Conservation (phyloP, 441 rosid species). For the Populus trichocarpa region DNA sequence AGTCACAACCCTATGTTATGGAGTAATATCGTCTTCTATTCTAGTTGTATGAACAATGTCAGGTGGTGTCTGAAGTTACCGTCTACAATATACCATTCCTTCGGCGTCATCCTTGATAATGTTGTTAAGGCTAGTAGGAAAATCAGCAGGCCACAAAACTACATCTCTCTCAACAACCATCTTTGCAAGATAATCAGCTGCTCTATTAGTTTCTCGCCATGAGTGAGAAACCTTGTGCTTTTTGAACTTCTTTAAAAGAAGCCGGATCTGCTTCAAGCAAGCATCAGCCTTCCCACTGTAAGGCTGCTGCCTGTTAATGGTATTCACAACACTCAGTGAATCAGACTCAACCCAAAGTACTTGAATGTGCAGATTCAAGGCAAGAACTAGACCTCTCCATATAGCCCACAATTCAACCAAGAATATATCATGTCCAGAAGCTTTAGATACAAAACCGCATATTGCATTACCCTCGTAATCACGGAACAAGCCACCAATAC, state of each 20-base stretch:
- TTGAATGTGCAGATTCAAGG: conserved; percentile 23
- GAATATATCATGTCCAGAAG: conserved; percentile 27
- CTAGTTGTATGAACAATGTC: not conserved
- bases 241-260: conserved; percentile 26
- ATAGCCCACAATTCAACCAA: conserved; percentile 36
- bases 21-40: not conserved
- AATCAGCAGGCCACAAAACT: conserved; percentile 30
- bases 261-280: conserved; percentile 32
- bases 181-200: conserved; percentile 37
- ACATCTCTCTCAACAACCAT: conserved; percentile 27
- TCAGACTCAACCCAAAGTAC: conserved; percentile 42
- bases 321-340: conserved; percentile 35
- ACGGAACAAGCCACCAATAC: conserved; percentile 39
- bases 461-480: conserved; percentile 30
- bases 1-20: not conserved
- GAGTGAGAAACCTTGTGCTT: conserved; percentile 27
- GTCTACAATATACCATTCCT: conserved; percentile 8
- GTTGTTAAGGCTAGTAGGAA: conserved; percentile 10
- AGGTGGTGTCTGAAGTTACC: not conserved
- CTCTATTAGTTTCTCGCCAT: conserved; percentile 40
- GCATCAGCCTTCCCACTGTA: conserved; percentile 21
- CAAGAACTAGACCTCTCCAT: conserved; percentile 42
- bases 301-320: conserved; percentile 28
- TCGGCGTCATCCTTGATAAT: conserved; percentile 16
- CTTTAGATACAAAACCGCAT: conserved; percentile 36